Conservation (phyloP, 2,329 filamentous ascomycete genomes). For the Coleophoma eucalyptorum region DNA sequence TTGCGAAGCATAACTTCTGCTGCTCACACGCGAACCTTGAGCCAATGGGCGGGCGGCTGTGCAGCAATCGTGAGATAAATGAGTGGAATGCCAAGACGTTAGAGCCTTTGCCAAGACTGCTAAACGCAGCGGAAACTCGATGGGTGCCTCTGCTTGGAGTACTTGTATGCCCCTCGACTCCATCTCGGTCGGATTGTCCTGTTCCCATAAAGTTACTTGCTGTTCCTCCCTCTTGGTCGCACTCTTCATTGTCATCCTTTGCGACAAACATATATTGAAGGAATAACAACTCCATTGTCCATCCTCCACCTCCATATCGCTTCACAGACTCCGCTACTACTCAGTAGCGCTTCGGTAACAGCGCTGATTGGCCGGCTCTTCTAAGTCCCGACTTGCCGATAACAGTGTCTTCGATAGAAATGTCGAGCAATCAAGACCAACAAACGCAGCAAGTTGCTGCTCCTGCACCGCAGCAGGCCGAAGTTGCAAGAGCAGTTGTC, state of each 20-base stretch:
- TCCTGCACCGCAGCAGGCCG: conserved; percentile 8
- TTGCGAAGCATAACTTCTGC: neutral
- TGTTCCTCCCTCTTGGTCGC: neutral
- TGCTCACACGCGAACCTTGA: neutral
- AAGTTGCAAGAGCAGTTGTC: conserved; percentile 14
- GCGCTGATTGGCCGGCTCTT: conserved; percentile 3
- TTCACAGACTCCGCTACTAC: neutral
- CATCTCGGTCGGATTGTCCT: neutral
- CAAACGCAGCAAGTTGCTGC: conserved; percentile 13
- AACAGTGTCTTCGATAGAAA: neutral
- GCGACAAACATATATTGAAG: too few species aligned
- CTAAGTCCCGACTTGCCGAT: neutral
- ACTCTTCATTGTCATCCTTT: too few species aligned
- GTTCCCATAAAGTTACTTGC: neutral
- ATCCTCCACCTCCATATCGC: neutral
- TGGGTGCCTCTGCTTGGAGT: neutral
- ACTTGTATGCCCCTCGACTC: neutral
- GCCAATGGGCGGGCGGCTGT: neutral
- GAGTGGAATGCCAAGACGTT: neutral
- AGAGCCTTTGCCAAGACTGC: neutral
- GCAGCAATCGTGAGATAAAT: neutral
- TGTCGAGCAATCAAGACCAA: conserved; percentile 3
- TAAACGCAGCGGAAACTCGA: neutral
- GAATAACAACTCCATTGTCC: too few species aligned
- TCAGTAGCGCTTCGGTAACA: too few species aligned